Percentiles rank a stretch among this genome's conserved stretches.
phyloP scores from a whole-genome alignment of 176 grass and related monocot genomes.

The Oryza glumipatula region DNA sequence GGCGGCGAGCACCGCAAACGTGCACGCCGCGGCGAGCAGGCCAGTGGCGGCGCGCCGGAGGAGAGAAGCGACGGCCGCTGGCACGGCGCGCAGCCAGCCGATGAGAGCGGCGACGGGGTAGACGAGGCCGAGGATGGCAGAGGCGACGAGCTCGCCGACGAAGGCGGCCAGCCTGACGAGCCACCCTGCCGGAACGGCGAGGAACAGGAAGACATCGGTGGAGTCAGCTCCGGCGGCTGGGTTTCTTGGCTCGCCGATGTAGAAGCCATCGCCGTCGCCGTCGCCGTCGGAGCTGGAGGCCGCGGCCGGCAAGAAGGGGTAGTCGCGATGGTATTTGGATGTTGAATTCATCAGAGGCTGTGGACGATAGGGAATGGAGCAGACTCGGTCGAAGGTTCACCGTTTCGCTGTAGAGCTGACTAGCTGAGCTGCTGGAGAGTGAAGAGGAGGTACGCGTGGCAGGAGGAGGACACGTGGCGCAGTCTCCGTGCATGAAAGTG shows the following conservation, averaged over 20 bases:
- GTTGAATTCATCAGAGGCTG: constrained; percentile 12
- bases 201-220: constrained; percentile 25
- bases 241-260: not conserved
- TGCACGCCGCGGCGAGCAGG: constrained; percentile 42
- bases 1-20: constrained; percentile 19
- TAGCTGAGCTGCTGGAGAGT: not conserved
- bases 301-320: not conserved
- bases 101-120: constrained; percentile 27
- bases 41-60: constrained; percentile 37
- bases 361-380: not conserved
- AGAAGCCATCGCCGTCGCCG: not conserved
- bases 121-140: constrained; percentile 28
- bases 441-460: constrained; percentile 40
- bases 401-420: not conserved
- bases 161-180: constrained; percentile 24
- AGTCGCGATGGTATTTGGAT: not conserved
- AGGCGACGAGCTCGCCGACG: constrained; percentile 30
- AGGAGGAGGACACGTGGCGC: constrained; percentile 17
- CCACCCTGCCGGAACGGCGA: constrained; percentile 19
- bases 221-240: not conserved
- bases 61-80: not conserved
- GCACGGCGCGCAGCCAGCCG: constrained; percentile 36
- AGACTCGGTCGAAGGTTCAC: not conserved
- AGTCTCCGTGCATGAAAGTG: not conserved
- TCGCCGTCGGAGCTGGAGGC: not conserved